These are phyloP conservation scores for Salix koriyanagi DNA, from an alignment of 345 rosid genomes.

Conservation along the genomic window DNA sequence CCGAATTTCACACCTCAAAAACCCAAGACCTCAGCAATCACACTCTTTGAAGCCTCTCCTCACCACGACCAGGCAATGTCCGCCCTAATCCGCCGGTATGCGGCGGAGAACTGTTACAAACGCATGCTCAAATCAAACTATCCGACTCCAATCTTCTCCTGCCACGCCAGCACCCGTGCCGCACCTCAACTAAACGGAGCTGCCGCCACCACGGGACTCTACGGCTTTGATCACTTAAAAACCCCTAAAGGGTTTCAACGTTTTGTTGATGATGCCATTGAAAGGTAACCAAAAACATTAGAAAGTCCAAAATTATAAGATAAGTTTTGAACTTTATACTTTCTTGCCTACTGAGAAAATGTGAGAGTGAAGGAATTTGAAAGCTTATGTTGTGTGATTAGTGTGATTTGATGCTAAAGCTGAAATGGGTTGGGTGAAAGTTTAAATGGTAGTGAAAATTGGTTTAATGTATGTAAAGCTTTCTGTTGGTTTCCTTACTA, in stretches of 20 bases:
- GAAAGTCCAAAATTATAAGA: not conserved
- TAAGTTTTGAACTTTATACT: not conserved
- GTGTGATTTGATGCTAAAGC: too few species aligned
- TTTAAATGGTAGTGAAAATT: too few species aligned
- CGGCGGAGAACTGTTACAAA: conserved; percentile 14
- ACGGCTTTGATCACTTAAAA: conserved; percentile 69
- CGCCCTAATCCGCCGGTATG: conserved; percentile 26
- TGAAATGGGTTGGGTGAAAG: too few species aligned
- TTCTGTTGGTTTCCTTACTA: too few species aligned
- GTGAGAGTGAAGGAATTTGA: not conserved
- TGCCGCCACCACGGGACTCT: conserved; percentile 62
- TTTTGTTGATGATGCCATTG: conserved; percentile 87
- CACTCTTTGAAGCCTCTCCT: not conserved
- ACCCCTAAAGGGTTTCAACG: conserved; percentile 74
- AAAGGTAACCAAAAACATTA: conserved; percentile 42
- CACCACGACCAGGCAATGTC: conserved; percentile 27
- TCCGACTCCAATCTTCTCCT: conserved; percentile 19
- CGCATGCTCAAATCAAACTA: conserved; percentile 1
- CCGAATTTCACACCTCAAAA: not conserved
- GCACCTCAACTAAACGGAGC: conserved; percentile 17
- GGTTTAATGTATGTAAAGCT: too few species aligned
- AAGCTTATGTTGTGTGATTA: not conserved
- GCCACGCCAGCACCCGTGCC: conserved; percentile 34
- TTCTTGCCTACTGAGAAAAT: not conserved
- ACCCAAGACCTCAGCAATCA: not conserved